Evolutionary conservation across 2,329 filamentous ascomycete genomes (phyloP).

Genomic region (Beauveria sp.): DNA sequence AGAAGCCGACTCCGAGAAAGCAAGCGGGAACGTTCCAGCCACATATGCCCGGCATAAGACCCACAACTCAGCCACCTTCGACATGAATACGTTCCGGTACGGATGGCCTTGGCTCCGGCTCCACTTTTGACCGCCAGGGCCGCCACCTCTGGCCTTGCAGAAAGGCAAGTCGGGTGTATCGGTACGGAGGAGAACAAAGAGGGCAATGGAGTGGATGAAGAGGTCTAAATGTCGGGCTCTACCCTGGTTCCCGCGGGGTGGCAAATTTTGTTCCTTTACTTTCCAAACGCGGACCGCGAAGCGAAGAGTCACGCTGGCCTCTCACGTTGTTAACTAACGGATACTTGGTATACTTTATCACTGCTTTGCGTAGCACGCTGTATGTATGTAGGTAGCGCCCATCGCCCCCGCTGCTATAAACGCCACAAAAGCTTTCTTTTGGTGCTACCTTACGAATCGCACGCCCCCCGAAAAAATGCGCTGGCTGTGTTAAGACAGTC

Average conservation of each 20-base stretch:
- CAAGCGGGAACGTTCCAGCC: not conserved
- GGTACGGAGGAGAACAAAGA: not conserved
- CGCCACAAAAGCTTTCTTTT: too few relatives aligned
- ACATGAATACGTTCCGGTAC: not conserved
- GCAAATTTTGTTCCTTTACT: not conserved
- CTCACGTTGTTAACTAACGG: too few relatives aligned
- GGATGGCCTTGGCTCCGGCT: not conserved
- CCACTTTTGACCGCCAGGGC: conserved; percentile 7
- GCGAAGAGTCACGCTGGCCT: too few relatives aligned
- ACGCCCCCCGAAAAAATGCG: too few relatives aligned
- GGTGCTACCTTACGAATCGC: too few relatives aligned
- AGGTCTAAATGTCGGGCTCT: not conserved
- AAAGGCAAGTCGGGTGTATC: not conserved
- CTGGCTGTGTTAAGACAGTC: too few relatives aligned
- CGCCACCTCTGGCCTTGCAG: not conserved
- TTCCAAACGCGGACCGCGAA: too few relatives aligned
- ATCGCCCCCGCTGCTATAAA: too few relatives aligned
- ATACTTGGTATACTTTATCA: too few relatives aligned
- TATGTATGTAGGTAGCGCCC: too few relatives aligned
- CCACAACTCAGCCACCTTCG: not conserved
- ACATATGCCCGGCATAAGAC: not conserved
- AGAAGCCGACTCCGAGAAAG: not conserved
- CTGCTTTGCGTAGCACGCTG: too few relatives aligned
- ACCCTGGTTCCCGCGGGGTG: not conserved
- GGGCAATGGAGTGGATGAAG: not conserved